A percentile compares a stretch with the other conserved stretches of the same genome.
Conservation (phyloP, 352 stramenopile species). For the Pythium dissimile region DNA sequence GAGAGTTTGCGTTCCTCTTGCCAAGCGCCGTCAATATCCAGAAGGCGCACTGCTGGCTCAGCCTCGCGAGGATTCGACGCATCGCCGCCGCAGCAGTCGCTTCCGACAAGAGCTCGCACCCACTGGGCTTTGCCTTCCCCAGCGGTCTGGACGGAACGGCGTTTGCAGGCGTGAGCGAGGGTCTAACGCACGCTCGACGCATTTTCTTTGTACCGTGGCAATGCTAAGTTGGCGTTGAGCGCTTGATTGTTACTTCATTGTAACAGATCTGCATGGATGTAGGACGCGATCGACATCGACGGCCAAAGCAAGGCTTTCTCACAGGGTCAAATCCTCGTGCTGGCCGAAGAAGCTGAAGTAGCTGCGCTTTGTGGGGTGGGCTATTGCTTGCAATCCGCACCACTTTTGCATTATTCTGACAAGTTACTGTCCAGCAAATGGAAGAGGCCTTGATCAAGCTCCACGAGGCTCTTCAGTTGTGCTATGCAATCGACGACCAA, state of each 20-base stretch:
- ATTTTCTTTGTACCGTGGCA: constrained; percentile 11
- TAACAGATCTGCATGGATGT: too few relatives aligned
- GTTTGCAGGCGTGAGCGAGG: background rate
- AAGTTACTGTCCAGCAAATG: constrained; percentile 20
- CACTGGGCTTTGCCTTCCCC: background rate
- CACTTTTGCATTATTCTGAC: background rate
- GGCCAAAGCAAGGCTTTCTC: constrained; percentile 24
- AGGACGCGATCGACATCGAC: constrained; percentile 21
- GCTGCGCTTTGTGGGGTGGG: constrained; percentile 28
- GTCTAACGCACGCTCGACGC: background rate
- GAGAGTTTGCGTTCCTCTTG: constrained; percentile 48
- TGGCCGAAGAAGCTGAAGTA: constrained; percentile 46
- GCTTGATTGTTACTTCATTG: too few relatives aligned
- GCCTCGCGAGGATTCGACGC: constrained; percentile 8
- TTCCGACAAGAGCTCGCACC: too few relatives aligned
- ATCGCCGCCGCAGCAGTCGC: too few relatives aligned
- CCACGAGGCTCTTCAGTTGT: constrained; percentile 41
- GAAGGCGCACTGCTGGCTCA: constrained; percentile 17
- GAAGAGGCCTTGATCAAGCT: constrained; percentile 29
- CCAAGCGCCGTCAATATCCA: constrained; percentile 32
- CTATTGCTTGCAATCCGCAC: too few relatives aligned
- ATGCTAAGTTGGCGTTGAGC: too few relatives aligned
- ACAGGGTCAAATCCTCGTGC: constrained; percentile 41
- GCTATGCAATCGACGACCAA: constrained; percentile 43
- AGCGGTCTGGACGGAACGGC: background rate